Base-by-base conservation (phyloP, 2,329 filamentous ascomycete genomes). In the Cadophora luteo-olivacea region DNA sequence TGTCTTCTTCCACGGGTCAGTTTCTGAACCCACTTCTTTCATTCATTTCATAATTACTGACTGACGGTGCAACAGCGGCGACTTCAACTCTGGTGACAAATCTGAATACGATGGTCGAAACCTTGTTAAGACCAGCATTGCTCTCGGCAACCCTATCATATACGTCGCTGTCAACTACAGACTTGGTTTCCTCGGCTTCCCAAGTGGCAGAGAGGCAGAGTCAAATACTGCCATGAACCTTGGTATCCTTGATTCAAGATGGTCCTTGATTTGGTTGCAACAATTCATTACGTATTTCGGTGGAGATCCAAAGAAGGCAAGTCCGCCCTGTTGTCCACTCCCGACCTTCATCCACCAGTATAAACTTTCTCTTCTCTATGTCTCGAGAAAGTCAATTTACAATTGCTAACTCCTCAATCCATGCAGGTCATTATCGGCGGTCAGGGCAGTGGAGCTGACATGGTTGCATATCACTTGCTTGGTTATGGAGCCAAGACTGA, bases 1-100 rank as follows among this genome's bases (percentile, higher is more conserved):
- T 16, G 77, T 90, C 1, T 90, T 88, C 73, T 80, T 90, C 38
- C 88, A 90, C 74, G 88, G 88, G 66, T 88, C 87, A 36, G 54
- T 25, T 29, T 7, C 14, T 8, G 22, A 6, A 22, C 24, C 36
- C 24, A 25, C 3, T 32, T 4, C 45, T 8, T 63, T 25, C 12
- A 36, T 14, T 7, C 8, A 36, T 60, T 7, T n/a, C n/a, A 24
- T 22, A 19, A n/a, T n/a, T 4, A 25, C 38, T 67, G 2, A 58
- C 22, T 3, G 80, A n/a, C 19, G 36, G 48, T 45, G 32, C 49
- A 12, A 84, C 87, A 80, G 81, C 82, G 74, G 82, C 84, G 65
- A 74, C 78, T 74, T 82, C 84, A 69, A 67, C 32, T 64, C 41
- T 19, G 69, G 70, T 14, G 67, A 70, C 22, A 72, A 72, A 32